phyloP scores from a whole-genome alignment of 768 basidiomycete species.

The Tylopilus intermedius region DNA sequence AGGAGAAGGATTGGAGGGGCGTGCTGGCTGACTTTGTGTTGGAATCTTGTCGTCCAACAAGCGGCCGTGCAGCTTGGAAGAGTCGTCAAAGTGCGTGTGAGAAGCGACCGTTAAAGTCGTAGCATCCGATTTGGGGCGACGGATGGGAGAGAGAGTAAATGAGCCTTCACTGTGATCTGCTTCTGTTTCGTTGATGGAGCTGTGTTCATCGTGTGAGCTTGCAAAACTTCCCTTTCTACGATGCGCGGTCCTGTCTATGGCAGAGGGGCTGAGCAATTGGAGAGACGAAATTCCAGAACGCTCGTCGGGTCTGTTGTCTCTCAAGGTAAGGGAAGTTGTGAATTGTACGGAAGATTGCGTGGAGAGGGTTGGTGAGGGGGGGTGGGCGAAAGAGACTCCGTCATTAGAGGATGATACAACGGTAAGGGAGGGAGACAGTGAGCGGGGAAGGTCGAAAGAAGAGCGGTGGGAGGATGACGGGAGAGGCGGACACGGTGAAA shows the following conservation, averaged over 20 bases:
- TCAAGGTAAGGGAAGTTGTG: constrained; percentile 48
- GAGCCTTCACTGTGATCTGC: constrained; percentile 37
- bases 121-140: constrained; percentile 34
- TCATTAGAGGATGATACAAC: constrained; percentile 40
- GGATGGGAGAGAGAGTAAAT: constrained; percentile 26
- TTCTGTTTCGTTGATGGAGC: constrained; percentile 43
- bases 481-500: constrained; percentile 18
- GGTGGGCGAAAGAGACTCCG: constrained; percentile 37
- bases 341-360: constrained; percentile 60
- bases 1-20: constrained; percentile 14
- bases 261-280: constrained; percentile 42
- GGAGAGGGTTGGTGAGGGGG: constrained; percentile 77
- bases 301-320: constrained; percentile 65
- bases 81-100: constrained; percentile 36
- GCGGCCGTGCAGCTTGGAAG: constrained; percentile 19
- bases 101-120: constrained; percentile 34
- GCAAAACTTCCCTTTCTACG: constrained; percentile 51
- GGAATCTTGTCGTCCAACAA: constrained; percentile 12
- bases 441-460: constrained; percentile 31
- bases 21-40: constrained; percentile 21
- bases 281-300: constrained; percentile 49
- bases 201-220: constrained; percentile 38
- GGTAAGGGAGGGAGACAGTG: constrained; percentile 28
- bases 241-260: constrained; percentile 34
- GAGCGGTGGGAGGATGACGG: constrained; percentile 6